Evolutionary conservation across 805 yeast genomes (phyloP), one percentile per base, ranked within the genome.

Genomic region (Kluyveromyces lactis): DNA sequence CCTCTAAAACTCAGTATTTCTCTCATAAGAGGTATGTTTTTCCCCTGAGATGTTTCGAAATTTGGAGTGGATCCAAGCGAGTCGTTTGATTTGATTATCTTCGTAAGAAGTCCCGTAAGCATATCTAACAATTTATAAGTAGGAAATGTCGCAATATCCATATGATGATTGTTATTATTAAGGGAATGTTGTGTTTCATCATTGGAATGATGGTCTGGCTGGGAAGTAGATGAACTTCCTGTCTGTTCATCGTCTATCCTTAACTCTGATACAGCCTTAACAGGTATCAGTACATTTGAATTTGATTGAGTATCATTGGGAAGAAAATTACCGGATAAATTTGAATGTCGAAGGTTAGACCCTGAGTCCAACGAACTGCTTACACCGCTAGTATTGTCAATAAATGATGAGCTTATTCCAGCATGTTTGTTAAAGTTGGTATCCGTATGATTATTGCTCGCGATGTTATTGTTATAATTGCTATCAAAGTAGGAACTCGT

Each of bases 21-120:
- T 18, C 39, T 45, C 15, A 39, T 39, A 27, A 44, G 50, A 16
- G 42, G 45, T 38, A 50, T 58, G 42, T 66, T 63, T 12, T 27
- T 27, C n/a, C 30, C 30, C 45, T 71, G 71, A 46, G 74, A 72
- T 49, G 76, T 80, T 47, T 77, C 79, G 2, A 89, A 83, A 10
- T n/a, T 17, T 16, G 21, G n/a, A 11, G 18, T n/a, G 18, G 37
- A 34, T 52, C 81, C 90, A 26, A 86, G 65, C 37, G 77, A 69
- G 60, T 90, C 98, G 62, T 90, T 92, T 10, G 95, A 87, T 52
- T 84, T 90, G 28, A 90, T 81, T 35, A 92, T 87, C 56, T 84
- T 85, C 47, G 86, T 86, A 39, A 90, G 66, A 39, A 90, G 67
- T 6, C 94, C 81, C 16, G 95, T 77, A 38, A 90, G 70, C 97